A percentile compares a stretch with the other conserved stretches of the same genome.
Evolutionary conservation across 805 yeast species (phyloP).

Genomic region (Zygotorulaspora chibaensis): DNA sequence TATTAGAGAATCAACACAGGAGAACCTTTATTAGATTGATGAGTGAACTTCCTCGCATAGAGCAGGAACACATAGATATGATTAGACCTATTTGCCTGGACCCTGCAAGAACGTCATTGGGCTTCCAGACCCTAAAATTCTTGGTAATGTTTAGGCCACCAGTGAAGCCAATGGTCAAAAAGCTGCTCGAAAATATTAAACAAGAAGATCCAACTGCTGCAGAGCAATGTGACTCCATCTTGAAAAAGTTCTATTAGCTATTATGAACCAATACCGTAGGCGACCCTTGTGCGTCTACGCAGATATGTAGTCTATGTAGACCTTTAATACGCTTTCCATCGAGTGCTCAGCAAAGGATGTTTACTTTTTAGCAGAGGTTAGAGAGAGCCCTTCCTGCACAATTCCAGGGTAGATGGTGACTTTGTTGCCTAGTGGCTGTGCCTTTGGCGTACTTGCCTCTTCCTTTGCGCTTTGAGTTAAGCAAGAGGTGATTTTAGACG

Average conservation of each 20-base stretch:
- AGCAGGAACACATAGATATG: constrained; percentile 55
- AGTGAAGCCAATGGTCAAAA: constrained; percentile 42
- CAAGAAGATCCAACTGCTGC: constrained; percentile 24
- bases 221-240: constrained; percentile 27
- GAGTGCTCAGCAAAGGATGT: too few species aligned
- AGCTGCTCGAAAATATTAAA: constrained; percentile 25
- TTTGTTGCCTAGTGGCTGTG: too few species aligned
- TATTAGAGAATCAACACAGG: constrained; percentile 75
- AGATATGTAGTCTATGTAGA: too few species aligned
- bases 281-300: too few species aligned
- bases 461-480: too few species aligned
- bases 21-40: constrained; percentile 75
- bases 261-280: neutral
- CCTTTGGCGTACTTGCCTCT: too few species aligned
- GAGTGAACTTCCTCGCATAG: constrained; percentile 80
- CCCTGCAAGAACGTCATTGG: constrained; percentile 76
- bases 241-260: constrained; percentile 21
- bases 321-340: too few species aligned
- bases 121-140: constrained; percentile 77
- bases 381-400: too few species aligned
- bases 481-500: too few species aligned
- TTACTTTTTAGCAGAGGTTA: too few species aligned
- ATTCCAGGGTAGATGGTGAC: too few species aligned
- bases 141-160: constrained; percentile 91
- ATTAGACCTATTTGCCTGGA: constrained; percentile 75